Conservation (phyloP, 306 rosid species). For the cucumber (Cucumis sativus) region Cucumber_9930_V3 NC_026656.2:3692001-3692500, state of each 20-base stretch:
- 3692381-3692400: conserved; percentile 1
- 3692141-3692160: neutral
- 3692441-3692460: neutral
- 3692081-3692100: neutral
- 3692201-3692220: conserved; percentile 6
- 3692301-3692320: neutral
- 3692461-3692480: neutral
- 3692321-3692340: neutral
- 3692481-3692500: neutral
- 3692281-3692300: neutral
- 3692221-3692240: conserved; percentile 9
- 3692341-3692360: neutral
- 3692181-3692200: conserved; percentile 4
- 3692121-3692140: neutral
- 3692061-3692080: conserved; percentile 19
- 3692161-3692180: conserved; percentile 6
- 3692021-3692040: conserved; percentile 10
- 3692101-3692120: neutral
- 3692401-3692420: neutral
- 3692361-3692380: neutral
- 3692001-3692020: conserved; percentile 56
- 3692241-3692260: neutral
- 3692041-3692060: conserved; percentile 36
- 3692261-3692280: neutral
- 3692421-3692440: neutral